Evolutionary conservation across 2,329 filamentous ascomycete genomes (phyloP), one percentile per base, ranked within the genome.

Genomic region (Cordyceps tenuipes): DNA sequence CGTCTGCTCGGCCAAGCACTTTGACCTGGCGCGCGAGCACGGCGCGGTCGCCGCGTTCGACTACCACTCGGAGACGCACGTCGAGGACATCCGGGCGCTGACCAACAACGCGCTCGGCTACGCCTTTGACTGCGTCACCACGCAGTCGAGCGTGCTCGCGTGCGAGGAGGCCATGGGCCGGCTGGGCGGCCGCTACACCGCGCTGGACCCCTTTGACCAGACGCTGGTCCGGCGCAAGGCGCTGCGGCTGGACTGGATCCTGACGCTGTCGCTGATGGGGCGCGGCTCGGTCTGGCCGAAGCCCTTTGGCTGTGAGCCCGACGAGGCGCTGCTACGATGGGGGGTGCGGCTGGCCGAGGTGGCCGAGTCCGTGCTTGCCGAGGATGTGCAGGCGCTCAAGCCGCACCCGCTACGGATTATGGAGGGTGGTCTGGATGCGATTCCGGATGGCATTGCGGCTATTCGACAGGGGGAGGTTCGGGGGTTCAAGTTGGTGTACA

Each of bases 401-500:
- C 39, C 59, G 12, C 64, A 64, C 21, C 64, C 64, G 9, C 31
- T 58, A 15, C 55, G 51, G 19, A 39, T 57, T 1, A 55, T 61
- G 49, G 55, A 58, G 21, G 59, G 51, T 2, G 72, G 72, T 0
- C 61, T 75, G 0, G 66, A 72, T 62, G 73, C 71, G 3, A 66
- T 73, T 21, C 48, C 74, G 13, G 46, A 59, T 9, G 71, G 71
- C 1, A 51, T 74, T 21, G 66, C 69, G n/a, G 67, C 70, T 55
- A 52, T 72, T 44, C 64, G 63, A 58, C 63, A 68, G 7, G 68
- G 66, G 0, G 63, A 69, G 64, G 68, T 77, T 39, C 75, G 72
- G 57, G 75, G 70, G 13, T 69, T 69, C 29, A 78, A 78, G 69
- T 64, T 78, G 62, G 76, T 78, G 1, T 77, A 75, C 19, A 8